Evolutionary conservation across 768 basidiomycete species (phyloP).

Genomic region (Tremella fuciformis): DNA sequence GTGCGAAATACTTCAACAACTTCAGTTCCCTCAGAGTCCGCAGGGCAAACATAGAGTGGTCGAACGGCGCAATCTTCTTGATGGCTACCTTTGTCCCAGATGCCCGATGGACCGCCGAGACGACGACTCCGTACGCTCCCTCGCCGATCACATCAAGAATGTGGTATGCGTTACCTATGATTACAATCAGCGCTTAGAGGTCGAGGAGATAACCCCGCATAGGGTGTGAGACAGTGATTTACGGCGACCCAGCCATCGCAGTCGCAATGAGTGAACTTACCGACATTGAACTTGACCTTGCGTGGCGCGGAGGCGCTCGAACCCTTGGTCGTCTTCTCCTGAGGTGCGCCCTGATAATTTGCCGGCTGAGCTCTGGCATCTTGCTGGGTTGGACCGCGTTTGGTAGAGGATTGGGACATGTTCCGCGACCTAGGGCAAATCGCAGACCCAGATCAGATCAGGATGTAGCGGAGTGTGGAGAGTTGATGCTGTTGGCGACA

Average conservation of each 20-base stretch:
- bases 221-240: too few relatives aligned
- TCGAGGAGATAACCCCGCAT: too few relatives aligned
- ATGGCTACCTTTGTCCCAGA: slow-evolving; percentile 91
- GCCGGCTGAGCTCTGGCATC: not conserved
- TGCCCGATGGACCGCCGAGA: slow-evolving; percentile 82
- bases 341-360: slow-evolving; percentile 2
- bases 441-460: too few relatives aligned
- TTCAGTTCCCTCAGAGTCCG: slow-evolving; percentile 86
- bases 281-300: slow-evolving; percentile 44
- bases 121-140: slow-evolving; percentile 89
- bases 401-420: too few relatives aligned
- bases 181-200: not conserved
- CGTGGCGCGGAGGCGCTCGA: slow-evolving; percentile 20
- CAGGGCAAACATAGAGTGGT: slow-evolving; percentile 91
- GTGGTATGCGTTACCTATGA: slow-evolving; percentile 37
- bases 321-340: slow-evolving; percentile 7
- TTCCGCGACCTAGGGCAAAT: too few relatives aligned
- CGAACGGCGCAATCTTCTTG: slow-evolving; percentile 93
- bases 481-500: too few relatives aligned
- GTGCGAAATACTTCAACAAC: slow-evolving; percentile 59
- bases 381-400: not conserved
- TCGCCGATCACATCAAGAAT: slow-evolving; percentile 51
- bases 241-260: not conserved
- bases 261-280: slow-evolving; percentile 24
- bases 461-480: too few relatives aligned